Evolutionary conservation across 345 rosid species (phyloP).

Genomic region (Eucalyptus melliodora): DNA sequence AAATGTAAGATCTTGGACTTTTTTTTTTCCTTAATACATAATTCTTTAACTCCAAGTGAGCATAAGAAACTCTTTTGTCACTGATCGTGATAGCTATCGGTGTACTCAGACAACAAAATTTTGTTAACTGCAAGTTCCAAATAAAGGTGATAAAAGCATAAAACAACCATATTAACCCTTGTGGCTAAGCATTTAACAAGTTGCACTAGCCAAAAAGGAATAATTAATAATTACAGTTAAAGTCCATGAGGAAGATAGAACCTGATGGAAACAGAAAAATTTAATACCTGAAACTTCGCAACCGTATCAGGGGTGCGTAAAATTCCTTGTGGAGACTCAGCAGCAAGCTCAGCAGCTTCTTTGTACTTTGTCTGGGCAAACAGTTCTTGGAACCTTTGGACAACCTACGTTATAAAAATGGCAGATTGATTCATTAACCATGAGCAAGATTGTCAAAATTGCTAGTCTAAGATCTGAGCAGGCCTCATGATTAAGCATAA

Average conservation of each 20-base stretch:
- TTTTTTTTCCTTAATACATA: not conserved
- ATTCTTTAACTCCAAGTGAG: not conserved
- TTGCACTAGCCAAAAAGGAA: not conserved
- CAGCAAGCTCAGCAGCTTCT: constrained; percentile 99
- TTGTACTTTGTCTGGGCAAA: constrained; percentile 97
- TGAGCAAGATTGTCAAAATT: not conserved
- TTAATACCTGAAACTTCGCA: constrained; percentile 86
- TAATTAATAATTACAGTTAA: not conserved
- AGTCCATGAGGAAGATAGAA: not conserved
- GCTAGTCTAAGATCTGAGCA: not conserved
- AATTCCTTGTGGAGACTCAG: constrained; percentile 96
- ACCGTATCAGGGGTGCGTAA: constrained; percentile 97
- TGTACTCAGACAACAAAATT: not conserved
- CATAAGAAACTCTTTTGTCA: not conserved
- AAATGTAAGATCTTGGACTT: not conserved
- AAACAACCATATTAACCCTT: not conserved
- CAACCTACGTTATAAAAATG: constrained; percentile 36
- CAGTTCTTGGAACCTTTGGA: constrained; percentile 93
- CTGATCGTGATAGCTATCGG: not conserved
- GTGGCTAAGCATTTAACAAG: not conserved
- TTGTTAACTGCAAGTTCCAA: not conserved
- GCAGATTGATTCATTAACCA: not conserved
- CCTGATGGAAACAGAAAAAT: not conserved
- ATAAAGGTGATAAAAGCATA: not conserved
- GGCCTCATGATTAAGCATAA: not conserved